These are phyloP conservation scores for Prunella vulgaris DNA, from an alignment of 257 asterid species.

Conservation along the genomic window DNA sequence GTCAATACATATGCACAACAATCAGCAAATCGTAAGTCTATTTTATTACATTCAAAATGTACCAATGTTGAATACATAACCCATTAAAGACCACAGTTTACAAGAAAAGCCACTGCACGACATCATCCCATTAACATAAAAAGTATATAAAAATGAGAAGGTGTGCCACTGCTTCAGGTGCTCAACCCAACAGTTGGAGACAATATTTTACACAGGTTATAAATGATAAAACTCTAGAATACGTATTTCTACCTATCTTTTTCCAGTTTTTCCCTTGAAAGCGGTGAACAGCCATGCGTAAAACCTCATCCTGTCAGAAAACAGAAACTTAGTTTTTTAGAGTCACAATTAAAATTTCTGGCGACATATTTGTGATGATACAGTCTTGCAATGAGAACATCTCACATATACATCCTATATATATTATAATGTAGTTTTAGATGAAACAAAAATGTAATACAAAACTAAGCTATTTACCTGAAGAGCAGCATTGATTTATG, in stretches of 20 bases:
- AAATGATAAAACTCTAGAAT: slow-evolving; percentile 17
- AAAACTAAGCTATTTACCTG: slow-evolving; percentile 15
- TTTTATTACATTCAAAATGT: slow-evolving; percentile 1
- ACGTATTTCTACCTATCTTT: slow-evolving; percentile 67
- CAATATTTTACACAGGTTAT: slow-evolving; percentile 13
- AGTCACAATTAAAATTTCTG: not conserved
- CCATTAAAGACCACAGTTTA: not conserved
- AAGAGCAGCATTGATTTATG: not conserved
- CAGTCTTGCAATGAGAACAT: not conserved
- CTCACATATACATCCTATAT: not conserved
- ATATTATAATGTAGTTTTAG: not conserved
- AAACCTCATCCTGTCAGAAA: slow-evolving; percentile 68
- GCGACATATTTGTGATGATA: not conserved
- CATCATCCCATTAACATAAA: not conserved
- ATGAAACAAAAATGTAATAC: not conserved
- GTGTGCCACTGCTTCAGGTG: not conserved
- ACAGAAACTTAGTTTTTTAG: slow-evolving; percentile 11
- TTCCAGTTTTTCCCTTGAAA: slow-evolving; percentile 93
- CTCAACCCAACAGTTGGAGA: slow-evolving; percentile 12
- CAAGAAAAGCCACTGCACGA: slow-evolving; percentile 6
- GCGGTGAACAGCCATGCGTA: slow-evolving; percentile 77
- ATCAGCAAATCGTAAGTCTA: not conserved
- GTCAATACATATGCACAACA: slow-evolving; percentile 13
- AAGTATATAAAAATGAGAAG: not conserved
- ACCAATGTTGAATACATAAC: not conserved